These are phyloP conservation scores for Daldinia sp. DNA, from an alignment of 2,329 filamentous ascomycete genomes.

Conservation along the genomic window DNA sequence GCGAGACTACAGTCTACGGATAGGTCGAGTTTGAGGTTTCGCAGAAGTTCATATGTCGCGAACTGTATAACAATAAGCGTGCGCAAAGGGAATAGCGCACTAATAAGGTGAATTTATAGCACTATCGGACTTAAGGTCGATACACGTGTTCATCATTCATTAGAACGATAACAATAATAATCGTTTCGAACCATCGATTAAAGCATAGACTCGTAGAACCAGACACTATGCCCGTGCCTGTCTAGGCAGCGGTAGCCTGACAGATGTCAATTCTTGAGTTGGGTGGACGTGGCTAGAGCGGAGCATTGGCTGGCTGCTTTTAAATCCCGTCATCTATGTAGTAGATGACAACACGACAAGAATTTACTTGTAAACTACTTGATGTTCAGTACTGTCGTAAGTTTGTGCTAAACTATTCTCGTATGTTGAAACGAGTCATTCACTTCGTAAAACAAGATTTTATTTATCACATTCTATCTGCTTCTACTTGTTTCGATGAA, in stretches of 20 bases:
- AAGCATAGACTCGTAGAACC: constrained; percentile 5
- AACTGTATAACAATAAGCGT: constrained; percentile 38
- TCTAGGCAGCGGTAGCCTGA: not conserved
- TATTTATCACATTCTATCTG: not conserved
- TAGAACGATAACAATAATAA: constrained; percentile 25
- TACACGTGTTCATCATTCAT: constrained; percentile 27
- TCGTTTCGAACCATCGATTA: constrained; percentile 19
- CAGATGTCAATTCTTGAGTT: not conserved
- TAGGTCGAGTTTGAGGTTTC: constrained; percentile 22
- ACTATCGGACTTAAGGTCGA: constrained; percentile 8
- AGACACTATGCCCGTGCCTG: not conserved
- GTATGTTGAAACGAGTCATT: constrained; percentile 8
- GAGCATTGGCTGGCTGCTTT: constrained; percentile 3
- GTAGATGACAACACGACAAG: not conserved
- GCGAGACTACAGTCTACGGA: constrained; percentile 15
- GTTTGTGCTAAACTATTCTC: not conserved
- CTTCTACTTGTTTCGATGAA: constrained; percentile 21
- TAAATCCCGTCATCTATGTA: constrained; percentile 3
- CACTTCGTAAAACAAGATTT: not conserved
- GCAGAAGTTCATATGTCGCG: constrained; percentile 26
- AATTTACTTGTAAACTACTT: not conserved
- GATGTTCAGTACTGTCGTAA: not conserved
- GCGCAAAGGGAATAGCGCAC: constrained; percentile 19
- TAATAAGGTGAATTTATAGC: constrained; percentile 31
- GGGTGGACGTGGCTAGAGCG: not conserved